Conservation (phyloP, 768 basidiomycete species). For the Suillus subaureus region DNA sequence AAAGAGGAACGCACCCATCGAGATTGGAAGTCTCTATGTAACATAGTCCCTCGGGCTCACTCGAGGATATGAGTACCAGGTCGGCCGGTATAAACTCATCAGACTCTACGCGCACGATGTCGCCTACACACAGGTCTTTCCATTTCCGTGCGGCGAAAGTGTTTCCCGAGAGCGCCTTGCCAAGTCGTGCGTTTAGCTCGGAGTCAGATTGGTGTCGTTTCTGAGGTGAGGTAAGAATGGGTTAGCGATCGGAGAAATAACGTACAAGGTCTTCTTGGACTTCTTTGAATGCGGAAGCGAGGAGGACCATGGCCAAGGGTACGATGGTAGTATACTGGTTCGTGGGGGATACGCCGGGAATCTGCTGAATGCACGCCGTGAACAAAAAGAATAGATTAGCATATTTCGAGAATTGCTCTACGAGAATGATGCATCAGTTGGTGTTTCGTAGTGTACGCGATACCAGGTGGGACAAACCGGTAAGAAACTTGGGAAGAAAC, state of each 20-base stretch:
- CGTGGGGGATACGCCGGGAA: constrained; percentile 96
- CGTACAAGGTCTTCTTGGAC: constrained; percentile 90
- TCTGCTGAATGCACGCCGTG: constrained; percentile 96
- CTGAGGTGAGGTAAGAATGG: constrained; percentile 39
- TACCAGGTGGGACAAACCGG: constrained; percentile 56
- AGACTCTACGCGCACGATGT: constrained; percentile 87
- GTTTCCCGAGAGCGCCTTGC: constrained; percentile 72
- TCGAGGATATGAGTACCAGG: constrained; percentile 81
- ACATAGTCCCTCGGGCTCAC: constrained; percentile 96
- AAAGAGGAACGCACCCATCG: constrained; percentile 71
- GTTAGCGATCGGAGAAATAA: constrained; percentile 9
- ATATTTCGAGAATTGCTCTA: constrained; percentile 98
- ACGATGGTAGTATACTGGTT: constrained; percentile 94
- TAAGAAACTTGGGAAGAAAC: constrained; percentile 91
- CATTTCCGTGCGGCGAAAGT: constrained; percentile 79
- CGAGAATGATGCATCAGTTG: constrained; percentile 12
- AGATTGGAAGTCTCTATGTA: constrained; percentile 98
- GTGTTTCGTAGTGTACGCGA: background rate
- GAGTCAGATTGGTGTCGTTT: constrained; percentile 97
- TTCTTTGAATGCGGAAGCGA: constrained; percentile 96
- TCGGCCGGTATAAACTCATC: constrained; percentile 98
- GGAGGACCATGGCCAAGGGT: constrained; percentile 83
- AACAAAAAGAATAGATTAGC: constrained; percentile 99
- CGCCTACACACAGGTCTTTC: constrained; percentile 89
- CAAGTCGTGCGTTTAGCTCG: constrained; percentile 82